Evolutionary conservation across 345 rosid genomes (phyloP), one percentile per base, ranked within the genome.

Genomic region (Salix koriyanagi): DNA sequence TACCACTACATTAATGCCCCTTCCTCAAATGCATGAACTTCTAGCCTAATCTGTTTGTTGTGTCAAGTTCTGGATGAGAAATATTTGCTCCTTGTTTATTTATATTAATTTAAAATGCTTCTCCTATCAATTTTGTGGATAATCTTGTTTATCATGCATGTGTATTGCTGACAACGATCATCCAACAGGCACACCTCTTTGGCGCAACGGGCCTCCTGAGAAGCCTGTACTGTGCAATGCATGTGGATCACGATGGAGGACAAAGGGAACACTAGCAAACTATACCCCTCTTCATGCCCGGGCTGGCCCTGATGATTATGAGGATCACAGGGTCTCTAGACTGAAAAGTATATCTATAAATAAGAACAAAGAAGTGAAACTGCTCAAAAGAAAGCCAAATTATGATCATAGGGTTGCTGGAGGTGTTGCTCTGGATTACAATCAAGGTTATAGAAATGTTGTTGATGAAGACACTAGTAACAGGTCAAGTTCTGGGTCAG

Each of bases 161-260:
- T n/a, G 3, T 46, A 39, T 72, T 77, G 60, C 79, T 86, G 76
- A 78, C 75, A 74, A 68, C 25, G 58, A 50, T 58, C 25, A 41
- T 82, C 79, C 26, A 67, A 85, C 80, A 96, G 98, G 90, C 84
- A 94, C 99, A 39, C 98, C 99, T 75, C 84, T 96, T 41, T 96
- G 97, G 99, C 83, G 99, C 68, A 96, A 96, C 76, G 98, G 99
- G 60, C 99, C 98, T 79, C 94, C 97, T 0, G 99, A 96, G 81
- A 96, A 96, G 88, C 99, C 98, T 2, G 96, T 96, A 9, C 78
- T 96, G 56, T 96, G 99, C 89, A 96, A 96, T 88, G 99, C 99
- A 15, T 96, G 99, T 80, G 99, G 99, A 21, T 96, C 99, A 30
- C 88, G 99, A 65, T 94, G 96, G 92, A 88, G 99, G 79, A 88